These are phyloP conservation scores for Ilyonectria destructans DNA, from an alignment of 2,329 filamentous ascomycete genomes.

Conservation along the genomic window DNA sequence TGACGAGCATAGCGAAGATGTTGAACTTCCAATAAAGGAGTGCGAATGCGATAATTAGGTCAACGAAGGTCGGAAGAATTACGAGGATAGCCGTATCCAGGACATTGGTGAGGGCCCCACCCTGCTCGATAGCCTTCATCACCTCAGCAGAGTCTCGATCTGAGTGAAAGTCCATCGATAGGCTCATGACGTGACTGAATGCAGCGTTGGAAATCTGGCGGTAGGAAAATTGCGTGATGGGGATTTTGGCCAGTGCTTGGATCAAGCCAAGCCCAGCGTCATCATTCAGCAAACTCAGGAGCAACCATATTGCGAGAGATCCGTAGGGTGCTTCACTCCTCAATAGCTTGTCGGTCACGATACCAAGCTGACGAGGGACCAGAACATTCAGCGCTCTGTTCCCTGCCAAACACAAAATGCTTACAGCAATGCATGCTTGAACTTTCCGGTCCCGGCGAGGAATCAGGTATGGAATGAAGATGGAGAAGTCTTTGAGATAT, in stretches of 20 bases:
- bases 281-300: slow-evolving; percentile 30
- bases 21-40: slow-evolving; percentile 77
- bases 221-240: slow-evolving; percentile 61
- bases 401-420: slow-evolving; percentile 42
- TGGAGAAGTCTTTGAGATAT: slow-evolving; percentile 51
- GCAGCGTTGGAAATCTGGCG: slow-evolving; percentile 72
- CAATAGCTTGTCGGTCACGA: slow-evolving; percentile 51
- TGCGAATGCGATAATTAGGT: slow-evolving; percentile 73
- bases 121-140: slow-evolving; percentile 76
- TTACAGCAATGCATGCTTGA: slow-evolving; percentile 49
- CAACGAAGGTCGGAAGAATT: slow-evolving; percentile 74
- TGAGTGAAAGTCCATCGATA: slow-evolving; percentile 81
- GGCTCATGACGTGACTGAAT: slow-evolving; percentile 78
- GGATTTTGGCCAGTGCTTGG: slow-evolving; percentile 51
- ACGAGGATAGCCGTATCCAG: slow-evolving; percentile 74
- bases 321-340: slow-evolving; percentile 41
- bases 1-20: slow-evolving; percentile 66
- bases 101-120: slow-evolving; percentile 71
- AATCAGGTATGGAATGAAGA: slow-evolving; percentile 52
- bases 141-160: slow-evolving; percentile 77
- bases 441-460: slow-evolving; percentile 52
- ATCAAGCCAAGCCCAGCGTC: slow-evolving; percentile 37
- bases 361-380: slow-evolving; percentile 53
- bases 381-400: slow-evolving; percentile 51
- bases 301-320: slow-evolving; percentile 41